Percentiles rank a stretch among this genome's conserved stretches.
phyloP scores from a whole-genome alignment of 2,329 filamentous ascomycete species.

The Verticillium tricorpus region DNA sequence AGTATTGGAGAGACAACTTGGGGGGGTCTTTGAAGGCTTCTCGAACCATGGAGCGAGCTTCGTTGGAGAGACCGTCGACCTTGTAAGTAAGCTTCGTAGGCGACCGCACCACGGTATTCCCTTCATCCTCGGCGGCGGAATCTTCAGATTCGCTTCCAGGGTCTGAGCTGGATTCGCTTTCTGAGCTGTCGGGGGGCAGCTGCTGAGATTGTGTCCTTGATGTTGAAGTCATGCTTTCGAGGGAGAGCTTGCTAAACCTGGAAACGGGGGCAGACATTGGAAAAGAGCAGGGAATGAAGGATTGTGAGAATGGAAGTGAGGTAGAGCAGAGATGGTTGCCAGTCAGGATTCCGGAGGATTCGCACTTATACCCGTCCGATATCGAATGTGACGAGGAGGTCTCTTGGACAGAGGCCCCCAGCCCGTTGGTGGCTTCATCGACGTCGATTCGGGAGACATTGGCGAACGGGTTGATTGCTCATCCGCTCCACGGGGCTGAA shows the following conservation, averaged over 20 bases:
- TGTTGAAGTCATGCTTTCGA: conserved; percentile 32
- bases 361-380: neutral
- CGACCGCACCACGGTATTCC: conserved; percentile 26
- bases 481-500: neutral
- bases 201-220: conserved; percentile 25
- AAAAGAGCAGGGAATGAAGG: conserved; percentile 11
- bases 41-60: conserved; percentile 32
- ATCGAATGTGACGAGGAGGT: neutral
- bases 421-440: neutral
- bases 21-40: conserved; percentile 44
- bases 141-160: conserved; percentile 20
- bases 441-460: neutral
- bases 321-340: neutral
- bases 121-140: conserved; percentile 25
- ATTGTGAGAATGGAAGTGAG: neutral
- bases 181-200: conserved; percentile 15
- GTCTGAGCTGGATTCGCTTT: conserved; percentile 21
- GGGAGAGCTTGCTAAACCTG: conserved; percentile 35
- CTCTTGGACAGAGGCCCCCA: neutral
- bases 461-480: neutral
- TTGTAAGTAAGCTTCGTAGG: conserved; percentile 36
- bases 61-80: conserved; percentile 31
- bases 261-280: conserved; percentile 29
- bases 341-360: neutral
- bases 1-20: conserved; percentile 44